These are phyloP conservation scores for Hibiscus tridactylites DNA, from an alignment of 345 rosid species.

Conservation along the genomic window DNA sequence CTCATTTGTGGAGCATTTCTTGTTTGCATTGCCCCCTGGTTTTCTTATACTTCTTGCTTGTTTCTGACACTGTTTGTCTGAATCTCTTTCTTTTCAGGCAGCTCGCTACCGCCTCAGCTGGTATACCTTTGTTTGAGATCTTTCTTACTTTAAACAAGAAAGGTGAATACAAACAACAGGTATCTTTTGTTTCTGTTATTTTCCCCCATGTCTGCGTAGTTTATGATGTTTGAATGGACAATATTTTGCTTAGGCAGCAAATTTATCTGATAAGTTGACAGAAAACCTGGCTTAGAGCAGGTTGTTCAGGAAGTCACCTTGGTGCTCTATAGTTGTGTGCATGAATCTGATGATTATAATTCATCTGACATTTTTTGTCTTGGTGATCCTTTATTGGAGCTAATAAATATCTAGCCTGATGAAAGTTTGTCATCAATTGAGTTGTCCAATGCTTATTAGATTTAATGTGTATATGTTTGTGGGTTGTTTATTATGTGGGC, in stretches of 20 bases:
- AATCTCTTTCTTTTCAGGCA: constrained; percentile 42
- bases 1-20: neutral
- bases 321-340: neutral
- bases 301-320: neutral
- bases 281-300: neutral
- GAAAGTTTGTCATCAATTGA: neutral
- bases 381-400: neutral
- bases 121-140: constrained; percentile 83
- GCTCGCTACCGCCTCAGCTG: constrained; percentile 61
- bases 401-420: neutral
- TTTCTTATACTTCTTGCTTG: neutral
- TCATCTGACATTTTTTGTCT: neutral
- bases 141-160: constrained; percentile 56
- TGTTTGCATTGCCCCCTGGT: neutral
- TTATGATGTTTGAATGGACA: neutral
- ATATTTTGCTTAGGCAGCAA: neutral
- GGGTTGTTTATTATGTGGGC: neutral
- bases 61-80: constrained; percentile 12
- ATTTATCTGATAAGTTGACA: neutral
- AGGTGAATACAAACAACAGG: constrained; percentile 84
- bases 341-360: neutral
- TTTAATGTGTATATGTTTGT: too few relatives aligned
- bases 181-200: constrained; percentile 21
- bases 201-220: neutral
- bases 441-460: neutral